Evolutionary conservation across 2,329 filamentous ascomycete genomes (phyloP).

Genomic region (Akanthomyces dipterigenus): DNA sequence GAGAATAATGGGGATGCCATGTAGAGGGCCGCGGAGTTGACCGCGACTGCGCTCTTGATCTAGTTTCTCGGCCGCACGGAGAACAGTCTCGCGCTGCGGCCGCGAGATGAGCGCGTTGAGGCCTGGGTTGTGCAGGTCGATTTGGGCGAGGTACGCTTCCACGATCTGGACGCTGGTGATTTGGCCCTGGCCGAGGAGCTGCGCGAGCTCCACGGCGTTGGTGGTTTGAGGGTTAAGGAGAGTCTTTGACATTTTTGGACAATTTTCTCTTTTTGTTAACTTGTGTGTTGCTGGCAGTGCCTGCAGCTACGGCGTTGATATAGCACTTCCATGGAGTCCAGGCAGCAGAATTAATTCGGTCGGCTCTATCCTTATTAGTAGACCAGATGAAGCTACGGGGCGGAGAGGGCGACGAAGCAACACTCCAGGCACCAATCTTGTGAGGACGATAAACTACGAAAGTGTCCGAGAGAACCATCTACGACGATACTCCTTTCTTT

Average conservation of each 20-base stretch:
- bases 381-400: neutral
- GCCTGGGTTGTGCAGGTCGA: slow-evolving; percentile 12
- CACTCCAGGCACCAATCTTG: neutral
- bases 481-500: neutral
- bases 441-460: neutral
- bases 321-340: neutral
- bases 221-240: neutral
- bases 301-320: neutral
- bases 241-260: neutral
- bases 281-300: too few relatives aligned
- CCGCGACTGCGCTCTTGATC: slow-evolving; percentile 19
- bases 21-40: slow-evolving; percentile 16
- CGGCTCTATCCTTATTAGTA: neutral
- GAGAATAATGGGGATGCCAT: slow-evolving; percentile 20
- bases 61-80: slow-evolving; percentile 12
- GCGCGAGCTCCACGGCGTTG: slow-evolving; percentile 7
- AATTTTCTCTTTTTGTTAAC: neutral
- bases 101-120: slow-evolving; percentile 14
- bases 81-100: slow-evolving; percentile 9
- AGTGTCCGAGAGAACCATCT: neutral
- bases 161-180: slow-evolving; percentile 11
- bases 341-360: slow-evolving; percentile 1
- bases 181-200: neutral
- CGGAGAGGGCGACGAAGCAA: neutral
- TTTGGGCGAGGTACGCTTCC: slow-evolving; percentile 11